phyloP scores from a whole-genome alignment of 1,139 yeast genomes.

The Kodamaea derodonti region DNA sequence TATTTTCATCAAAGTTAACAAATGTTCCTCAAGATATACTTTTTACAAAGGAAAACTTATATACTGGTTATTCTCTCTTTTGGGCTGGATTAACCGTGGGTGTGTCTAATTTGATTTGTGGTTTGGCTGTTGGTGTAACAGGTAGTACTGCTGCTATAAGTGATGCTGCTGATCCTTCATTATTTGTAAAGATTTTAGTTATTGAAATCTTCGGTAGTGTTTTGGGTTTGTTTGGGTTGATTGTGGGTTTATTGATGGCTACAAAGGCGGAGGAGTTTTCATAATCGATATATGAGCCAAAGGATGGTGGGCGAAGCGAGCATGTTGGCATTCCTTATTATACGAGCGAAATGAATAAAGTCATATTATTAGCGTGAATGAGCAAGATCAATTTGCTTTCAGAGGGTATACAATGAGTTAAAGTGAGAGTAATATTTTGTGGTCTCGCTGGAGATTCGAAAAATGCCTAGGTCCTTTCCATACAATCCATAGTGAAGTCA shows the following conservation, averaged over 20 bases:
- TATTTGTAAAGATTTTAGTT: constrained; percentile 93
- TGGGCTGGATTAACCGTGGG: constrained; percentile 99
- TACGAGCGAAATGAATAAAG: too few species aligned
- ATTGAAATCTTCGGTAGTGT: constrained; percentile 97
- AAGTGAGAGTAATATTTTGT: too few species aligned
- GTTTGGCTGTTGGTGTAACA: constrained; percentile 95
- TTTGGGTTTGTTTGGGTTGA: constrained; percentile 88
- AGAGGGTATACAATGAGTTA: background rate
- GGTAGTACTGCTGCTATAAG: constrained; percentile 98
- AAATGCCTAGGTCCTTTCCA: too few species aligned
- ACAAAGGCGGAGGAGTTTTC: constrained; percentile 85
- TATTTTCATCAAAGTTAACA: constrained; percentile 86
- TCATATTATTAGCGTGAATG: too few species aligned
- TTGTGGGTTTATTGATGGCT: constrained; percentile 96
- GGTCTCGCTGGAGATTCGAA: too few species aligned
- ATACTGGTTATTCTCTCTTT: constrained; percentile 89
- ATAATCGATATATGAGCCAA: too few species aligned
- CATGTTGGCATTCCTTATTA: too few species aligned
- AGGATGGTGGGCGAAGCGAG: too few species aligned
- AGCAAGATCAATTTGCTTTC: background rate
- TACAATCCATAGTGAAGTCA: too few species aligned
- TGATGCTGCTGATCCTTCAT: constrained; percentile 95
- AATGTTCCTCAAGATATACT: constrained; percentile 59
- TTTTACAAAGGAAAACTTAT: constrained; percentile 78
- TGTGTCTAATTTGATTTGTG: constrained; percentile 87